Conservation (phyloP, 2,329 filamentous ascomycete species). For the Colletotrichum costaricense region DNA sequence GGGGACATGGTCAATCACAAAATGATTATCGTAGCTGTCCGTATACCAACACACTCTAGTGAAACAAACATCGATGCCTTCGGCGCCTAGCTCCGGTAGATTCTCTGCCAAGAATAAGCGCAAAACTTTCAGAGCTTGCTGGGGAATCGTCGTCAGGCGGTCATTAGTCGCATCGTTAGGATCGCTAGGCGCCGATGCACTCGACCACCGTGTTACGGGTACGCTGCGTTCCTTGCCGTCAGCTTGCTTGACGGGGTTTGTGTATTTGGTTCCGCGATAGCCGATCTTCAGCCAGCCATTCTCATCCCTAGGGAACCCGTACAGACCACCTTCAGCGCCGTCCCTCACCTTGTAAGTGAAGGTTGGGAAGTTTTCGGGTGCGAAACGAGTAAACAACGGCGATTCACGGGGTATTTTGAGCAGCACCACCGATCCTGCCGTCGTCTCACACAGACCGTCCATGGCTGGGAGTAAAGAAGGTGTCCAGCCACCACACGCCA, state of each 20-base stretch:
- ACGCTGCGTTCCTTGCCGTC: slow-evolving; percentile 51
- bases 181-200: neutral
- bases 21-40: slow-evolving; percentile 66
- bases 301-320: slow-evolving; percentile 42
- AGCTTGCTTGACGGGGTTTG: slow-evolving; percentile 49
- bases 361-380: slow-evolving; percentile 37
- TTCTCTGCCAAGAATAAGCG: slow-evolving; percentile 50
- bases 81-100: slow-evolving; percentile 52
- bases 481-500: slow-evolving; percentile 51
- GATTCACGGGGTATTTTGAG: slow-evolving; percentile 34
- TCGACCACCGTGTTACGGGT: slow-evolving; percentile 51
- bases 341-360: slow-evolving; percentile 37
- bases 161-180: slow-evolving; percentile 26
- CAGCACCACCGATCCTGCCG: slow-evolving; percentile 36
- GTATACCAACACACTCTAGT: slow-evolving; percentile 69
- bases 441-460: slow-evolving; percentile 38
- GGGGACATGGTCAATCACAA: slow-evolving; percentile 53
- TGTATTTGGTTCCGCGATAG: slow-evolving; percentile 46
- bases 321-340: slow-evolving; percentile 40
- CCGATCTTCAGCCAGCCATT: slow-evolving; percentile 43
- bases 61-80: slow-evolving; percentile 48
- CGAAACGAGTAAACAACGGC: slow-evolving; percentile 29
- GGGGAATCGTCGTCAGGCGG: slow-evolving; percentile 36
- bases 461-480: slow-evolving; percentile 35
- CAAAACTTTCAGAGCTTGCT: slow-evolving; percentile 40